A percentile compares a stretch with the other conserved stretches of the same genome.
Evolutionary conservation across 768 basidiomycete genomes (phyloP).

Genomic region (Favolaschia claudopus): DNA sequence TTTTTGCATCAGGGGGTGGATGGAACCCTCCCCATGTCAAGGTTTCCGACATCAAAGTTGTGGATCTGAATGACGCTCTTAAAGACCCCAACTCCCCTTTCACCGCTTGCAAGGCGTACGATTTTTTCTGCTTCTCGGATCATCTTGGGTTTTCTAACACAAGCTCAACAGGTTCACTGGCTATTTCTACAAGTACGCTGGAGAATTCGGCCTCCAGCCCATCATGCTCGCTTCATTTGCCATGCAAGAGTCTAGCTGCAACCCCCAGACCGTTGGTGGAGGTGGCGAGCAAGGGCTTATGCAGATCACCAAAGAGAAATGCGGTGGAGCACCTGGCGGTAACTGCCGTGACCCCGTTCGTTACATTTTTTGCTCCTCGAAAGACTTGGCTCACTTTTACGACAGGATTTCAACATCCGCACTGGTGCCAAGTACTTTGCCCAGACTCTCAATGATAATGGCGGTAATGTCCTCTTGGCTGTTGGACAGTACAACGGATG

Average conservation of each 20-base stretch:
- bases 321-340: conserved; percentile 58
- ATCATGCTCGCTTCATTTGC: conserved; percentile 88
- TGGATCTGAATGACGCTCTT: conserved; percentile 56
- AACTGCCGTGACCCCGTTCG: conserved; percentile 57
- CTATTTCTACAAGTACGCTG: conserved; percentile 67
- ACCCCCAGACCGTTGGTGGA: conserved; percentile 69
- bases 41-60: conserved; percentile 57
- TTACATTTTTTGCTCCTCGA: conserved; percentile 13
- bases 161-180: not conserved
- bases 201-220: conserved; percentile 61
- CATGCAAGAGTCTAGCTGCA: conserved; percentile 86
- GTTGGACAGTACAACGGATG: conserved; percentile 86
- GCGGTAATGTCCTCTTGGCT: conserved; percentile 61
- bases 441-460: conserved; percentile 52
- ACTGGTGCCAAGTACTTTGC: conserved; percentile 71
- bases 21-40: conserved; percentile 78
- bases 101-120: conserved; percentile 59
- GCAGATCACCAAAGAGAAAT: conserved; percentile 86
- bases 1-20: conserved; percentile 40
- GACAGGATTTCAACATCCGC: conserved; percentile 73
- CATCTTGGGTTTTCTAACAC: not conserved
- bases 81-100: conserved; percentile 62
- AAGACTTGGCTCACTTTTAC: not conserved
- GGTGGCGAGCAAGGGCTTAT: conserved; percentile 88
- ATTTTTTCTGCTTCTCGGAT: conserved; percentile 25